phyloP scores from a whole-genome alignment of 2,329 filamentous ascomycete species.

The Macroventuria anomochaeta region DNA sequence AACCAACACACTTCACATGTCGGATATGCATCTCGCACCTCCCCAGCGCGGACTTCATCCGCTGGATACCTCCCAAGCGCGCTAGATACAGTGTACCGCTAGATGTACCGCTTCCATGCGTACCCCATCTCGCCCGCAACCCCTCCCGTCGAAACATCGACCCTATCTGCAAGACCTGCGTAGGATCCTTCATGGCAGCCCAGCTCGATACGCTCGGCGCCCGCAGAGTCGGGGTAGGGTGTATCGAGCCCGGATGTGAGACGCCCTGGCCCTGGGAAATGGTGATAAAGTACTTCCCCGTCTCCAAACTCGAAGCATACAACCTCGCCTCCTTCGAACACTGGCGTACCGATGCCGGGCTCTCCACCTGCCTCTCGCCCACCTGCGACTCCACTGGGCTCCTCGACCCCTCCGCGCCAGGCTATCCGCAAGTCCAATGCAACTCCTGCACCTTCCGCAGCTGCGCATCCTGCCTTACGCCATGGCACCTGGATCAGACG shows the following conservation, averaged over 20 bases:
- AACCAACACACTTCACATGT: constrained; percentile 32
- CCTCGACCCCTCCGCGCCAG: constrained; percentile 22
- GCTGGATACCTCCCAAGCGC: constrained; percentile 22
- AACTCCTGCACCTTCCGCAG: constrained; percentile 24
- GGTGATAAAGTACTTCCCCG: constrained; percentile 31
- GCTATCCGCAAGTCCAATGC: constrained; percentile 38
- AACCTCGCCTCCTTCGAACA: constrained; percentile 34
- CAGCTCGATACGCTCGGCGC: constrained; percentile 32
- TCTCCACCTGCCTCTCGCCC: constrained; percentile 25
- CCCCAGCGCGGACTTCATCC: constrained; percentile 24
- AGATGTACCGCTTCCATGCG: constrained; percentile 29
- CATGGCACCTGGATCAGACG: constrained; percentile 35
- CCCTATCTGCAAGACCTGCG: constrained; percentile 39
- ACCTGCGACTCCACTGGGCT: constrained; percentile 25
- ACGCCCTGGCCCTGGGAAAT: constrained; percentile 26
- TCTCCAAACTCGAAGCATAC: constrained; percentile 28
- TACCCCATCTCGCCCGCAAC: constrained; percentile 30
- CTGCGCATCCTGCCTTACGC: constrained; percentile 30
- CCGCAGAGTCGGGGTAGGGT: constrained; percentile 25
- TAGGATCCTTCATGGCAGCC: constrained; percentile 30
- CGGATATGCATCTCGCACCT: constrained; percentile 33
- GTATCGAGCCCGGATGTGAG: constrained; percentile 32
- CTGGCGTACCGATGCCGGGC: constrained; percentile 23
- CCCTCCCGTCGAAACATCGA: constrained; percentile 26
- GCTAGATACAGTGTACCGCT: not conserved